Evolutionary conservation across 257 asterid species (phyloP).

Genomic region (Solanum sparsipilum): DNA sequence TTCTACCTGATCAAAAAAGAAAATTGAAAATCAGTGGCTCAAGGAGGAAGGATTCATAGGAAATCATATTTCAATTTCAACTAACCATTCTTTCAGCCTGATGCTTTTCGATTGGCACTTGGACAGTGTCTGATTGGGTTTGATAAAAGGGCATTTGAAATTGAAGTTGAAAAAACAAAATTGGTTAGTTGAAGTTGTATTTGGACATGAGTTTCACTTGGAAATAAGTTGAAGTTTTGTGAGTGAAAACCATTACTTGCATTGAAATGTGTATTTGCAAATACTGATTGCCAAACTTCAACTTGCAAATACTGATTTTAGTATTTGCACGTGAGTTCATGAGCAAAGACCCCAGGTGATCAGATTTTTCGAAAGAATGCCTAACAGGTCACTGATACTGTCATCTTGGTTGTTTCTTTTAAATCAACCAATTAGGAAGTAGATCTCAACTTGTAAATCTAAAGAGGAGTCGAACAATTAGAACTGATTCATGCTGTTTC

Average conservation of each 20-base stretch:
- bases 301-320: neutral
- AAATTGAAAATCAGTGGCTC: neutral
- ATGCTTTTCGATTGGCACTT: neutral
- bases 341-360: neutral
- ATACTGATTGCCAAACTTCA: neutral
- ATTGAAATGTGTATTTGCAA: neutral
- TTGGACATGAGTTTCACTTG: neutral
- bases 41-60: neutral
- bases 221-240: neutral
- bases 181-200: neutral
- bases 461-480: neutral
- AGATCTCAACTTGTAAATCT: neutral
- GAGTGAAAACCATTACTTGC: neutral
- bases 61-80: neutral
- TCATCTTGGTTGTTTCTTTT: neutral
- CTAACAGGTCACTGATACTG: neutral
- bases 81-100: neutral
- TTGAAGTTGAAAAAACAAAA: neutral
- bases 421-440: neutral
- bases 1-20: neutral
- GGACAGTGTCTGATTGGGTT: neutral
- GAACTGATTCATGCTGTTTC: conserved; percentile 9
- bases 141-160: neutral
- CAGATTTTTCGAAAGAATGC: neutral
- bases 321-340: neutral